Evolutionary conservation across 2,329 filamentous ascomycete genomes (phyloP), one percentile per base, ranked within the genome.

Genomic region (Fusarium bulbicola): DNA sequence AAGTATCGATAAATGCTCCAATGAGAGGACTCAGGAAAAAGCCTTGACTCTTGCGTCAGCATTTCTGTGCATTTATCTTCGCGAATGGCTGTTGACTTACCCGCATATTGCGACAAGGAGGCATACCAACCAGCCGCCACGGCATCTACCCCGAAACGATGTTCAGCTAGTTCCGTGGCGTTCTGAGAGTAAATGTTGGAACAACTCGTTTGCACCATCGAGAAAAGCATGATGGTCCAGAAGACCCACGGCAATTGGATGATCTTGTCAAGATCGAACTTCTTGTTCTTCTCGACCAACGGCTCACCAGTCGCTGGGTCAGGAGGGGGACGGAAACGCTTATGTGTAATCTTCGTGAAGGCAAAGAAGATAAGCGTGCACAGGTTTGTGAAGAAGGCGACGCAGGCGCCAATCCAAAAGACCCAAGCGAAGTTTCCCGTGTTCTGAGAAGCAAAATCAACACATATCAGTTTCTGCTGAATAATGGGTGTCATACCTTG

Each of bases 21-120:
- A 54, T 54, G 7, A 54, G 0, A 0, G 52, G 52, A 5, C 52
- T 54, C 0, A 54, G 36, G 15, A 54, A 54, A n/a, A 54, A 54
- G 0, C 34, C 34, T 36, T 36, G 9, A 18, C 34, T 18, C 1
- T 36, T 18, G 16, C 16, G 34, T 36, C 4, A 36, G 34, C 34
- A 3, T 3, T 36, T 36, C n/a, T 1, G 1, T 1, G 1, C 10
- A 5, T 36, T 5, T 0, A 36, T 18, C 16, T 36, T 18, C 4
- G 34, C 34, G 0, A 0, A 1, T 10, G 5, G 2, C 8, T 4
- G 34, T 36, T 18, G 16, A 2, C 50, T 18, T 54, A 54, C 50
- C 50, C 0, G 36, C 50, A 7, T 54, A 54, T 3, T 54, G 50
- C 2, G 50, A 54, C 26, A 54, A 40, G 6, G 50, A 54, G 2